Evolutionary conservation across 441 rosid species (phyloP), one percentile per base, ranked within the genome.

Genomic region (Pelargonium citronellum): DNA sequence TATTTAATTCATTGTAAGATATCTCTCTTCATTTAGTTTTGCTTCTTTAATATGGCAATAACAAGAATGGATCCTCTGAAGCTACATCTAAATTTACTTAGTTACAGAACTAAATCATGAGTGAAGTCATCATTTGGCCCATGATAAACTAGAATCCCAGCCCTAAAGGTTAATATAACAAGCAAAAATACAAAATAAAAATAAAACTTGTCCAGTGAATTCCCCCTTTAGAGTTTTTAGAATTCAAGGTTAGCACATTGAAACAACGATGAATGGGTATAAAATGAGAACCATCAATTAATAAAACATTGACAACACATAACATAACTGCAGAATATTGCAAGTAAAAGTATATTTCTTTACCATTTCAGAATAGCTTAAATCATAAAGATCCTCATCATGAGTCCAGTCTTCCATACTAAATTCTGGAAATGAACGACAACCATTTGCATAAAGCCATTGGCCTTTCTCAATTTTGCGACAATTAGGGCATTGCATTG

Each of bases 401-500:
- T 87, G 99, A 15, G 85, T 66, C 98, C 97, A 89, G 67, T 95
- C 99, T 51, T 92, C 99, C 73, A 85, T 83, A 83, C 77, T 84
- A 81, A 87, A 82, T 65, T 95, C 99, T 7, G 96, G 96, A 68
- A 79, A 61, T 5, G 98, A 86, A 60, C 93, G 93, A 60, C 85
- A 80, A 67, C 96, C 96, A 68, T 88, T 90, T 62, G 97, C 91
- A 71, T 82, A 95, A 67, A 92, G 99, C 98, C 98, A 95, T 75
- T 89, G 96, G 55, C 99, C 99, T 81, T 92, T 95, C 73, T 95
- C 99, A 74, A 91, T 85, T 84, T 92, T 92, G 16, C 98, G 93
- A 78, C 99, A 95, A 77, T 90, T 95, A 0, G 99, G 99, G 82
- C 99, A 95, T 70, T 95, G 98, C 98, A 95, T 95, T 16, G 89